These are phyloP conservation scores for Paramecium tetraurelia DNA, from an alignment of 73 alveolate species.

Conservation along the genomic window DNA sequence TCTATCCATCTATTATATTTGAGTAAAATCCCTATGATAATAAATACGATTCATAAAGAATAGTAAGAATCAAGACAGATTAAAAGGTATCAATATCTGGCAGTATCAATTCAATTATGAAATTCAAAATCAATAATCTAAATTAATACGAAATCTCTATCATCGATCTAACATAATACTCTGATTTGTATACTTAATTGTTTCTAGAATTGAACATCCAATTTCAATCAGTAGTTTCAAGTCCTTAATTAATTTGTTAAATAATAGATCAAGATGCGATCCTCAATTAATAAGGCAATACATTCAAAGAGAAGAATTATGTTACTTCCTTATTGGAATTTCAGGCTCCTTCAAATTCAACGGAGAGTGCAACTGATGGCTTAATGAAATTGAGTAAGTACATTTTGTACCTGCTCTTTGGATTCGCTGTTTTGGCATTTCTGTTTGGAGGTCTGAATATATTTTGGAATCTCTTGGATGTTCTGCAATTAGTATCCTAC, in stretches of 20 bases:
- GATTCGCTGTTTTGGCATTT: conserved; percentile 33
- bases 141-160: not conserved
- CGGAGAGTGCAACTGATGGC: not conserved
- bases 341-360: not conserved
- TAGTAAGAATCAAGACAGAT: not conserved
- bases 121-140: not conserved
- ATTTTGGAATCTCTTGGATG: conserved; percentile 36
- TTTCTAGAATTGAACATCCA: not conserved
- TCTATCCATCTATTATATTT: not conserved
- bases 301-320: not conserved
- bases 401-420: not conserved
- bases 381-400: conserved; percentile 16
- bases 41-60: not conserved
- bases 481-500: not conserved
- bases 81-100: not conserved
- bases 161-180: not conserved
- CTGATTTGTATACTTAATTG: not conserved
- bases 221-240: not conserved
- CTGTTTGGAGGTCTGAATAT: conserved; percentile 37
- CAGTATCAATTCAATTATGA: not conserved
- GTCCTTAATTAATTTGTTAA: not conserved
- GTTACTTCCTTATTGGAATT: not conserved
- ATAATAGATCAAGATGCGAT: not conserved
- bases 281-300: not conserved
- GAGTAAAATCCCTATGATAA: not conserved